phyloP scores from a whole-genome alignment of 2,329 filamentous ascomycete species.

The Arthrobotrys entomopaga region DNA sequence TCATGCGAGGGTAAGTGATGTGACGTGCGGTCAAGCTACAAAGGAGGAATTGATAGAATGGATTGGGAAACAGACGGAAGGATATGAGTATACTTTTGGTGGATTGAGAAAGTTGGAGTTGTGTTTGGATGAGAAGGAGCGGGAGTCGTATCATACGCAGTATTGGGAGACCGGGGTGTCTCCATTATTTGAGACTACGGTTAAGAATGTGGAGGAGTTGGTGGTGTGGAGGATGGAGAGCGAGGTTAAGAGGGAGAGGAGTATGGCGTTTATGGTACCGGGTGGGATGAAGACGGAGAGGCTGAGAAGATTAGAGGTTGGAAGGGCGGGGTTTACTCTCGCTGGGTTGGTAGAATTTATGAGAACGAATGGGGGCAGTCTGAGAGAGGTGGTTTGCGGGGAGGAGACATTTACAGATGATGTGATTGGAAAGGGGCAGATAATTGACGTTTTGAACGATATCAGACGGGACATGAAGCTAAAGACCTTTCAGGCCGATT shows the following conservation, averaged over 20 bases:
- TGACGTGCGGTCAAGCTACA: slow-evolving; percentile 21
- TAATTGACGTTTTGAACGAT: slow-evolving; percentile 17
- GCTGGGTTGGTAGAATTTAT: slow-evolving; percentile 26
- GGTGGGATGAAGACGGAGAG: slow-evolving; percentile 13
- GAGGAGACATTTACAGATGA: slow-evolving; percentile 25
- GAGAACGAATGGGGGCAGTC: slow-evolving; percentile 12
- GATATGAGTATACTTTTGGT: slow-evolving; percentile 29
- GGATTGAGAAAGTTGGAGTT: slow-evolving; percentile 29
- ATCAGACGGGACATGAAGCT: slow-evolving; percentile 8
- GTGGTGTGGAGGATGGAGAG: slow-evolving; percentile 33
- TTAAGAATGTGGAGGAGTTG: slow-evolving; percentile 40
- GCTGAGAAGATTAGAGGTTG: slow-evolving; percentile 27
- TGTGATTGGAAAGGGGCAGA: slow-evolving; percentile 11
- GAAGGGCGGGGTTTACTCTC: slow-evolving; percentile 10
- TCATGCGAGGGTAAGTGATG: slow-evolving; percentile 40
- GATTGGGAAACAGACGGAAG: slow-evolving; percentile 25
- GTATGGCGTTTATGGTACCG: slow-evolving; percentile 28
- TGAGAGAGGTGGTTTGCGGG: slow-evolving; percentile 29
- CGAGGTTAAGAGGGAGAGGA: slow-evolving; percentile 16
- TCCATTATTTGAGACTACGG: slow-evolving; percentile 32
- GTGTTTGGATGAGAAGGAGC: slow-evolving; percentile 44
- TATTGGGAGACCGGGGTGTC: slow-evolving; percentile 28
- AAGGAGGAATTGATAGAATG: slow-evolving; percentile 26
- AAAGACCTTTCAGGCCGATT: slow-evolving; percentile 15
- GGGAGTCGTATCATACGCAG: slow-evolving; percentile 35